Evolutionary conservation across 2,329 filamentous ascomycete genomes (phyloP).

Genomic region (Hymenoscyphus fraxineus): DNA sequence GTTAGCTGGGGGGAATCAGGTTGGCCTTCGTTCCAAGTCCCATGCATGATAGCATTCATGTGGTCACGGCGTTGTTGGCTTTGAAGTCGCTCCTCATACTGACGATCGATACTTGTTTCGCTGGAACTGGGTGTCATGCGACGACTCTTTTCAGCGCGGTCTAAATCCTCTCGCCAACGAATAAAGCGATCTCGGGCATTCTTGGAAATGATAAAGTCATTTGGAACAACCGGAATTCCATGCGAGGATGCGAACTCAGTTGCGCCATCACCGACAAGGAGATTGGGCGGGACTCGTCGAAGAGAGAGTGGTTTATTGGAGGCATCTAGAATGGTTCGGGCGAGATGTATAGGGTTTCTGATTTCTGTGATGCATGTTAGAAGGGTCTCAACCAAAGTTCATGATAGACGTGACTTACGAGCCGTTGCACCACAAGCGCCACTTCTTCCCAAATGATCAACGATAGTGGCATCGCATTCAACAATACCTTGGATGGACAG

Average conservation of each 20-base stretch:
- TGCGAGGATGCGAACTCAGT: constrained; percentile 80
- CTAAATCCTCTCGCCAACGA: constrained; percentile 74
- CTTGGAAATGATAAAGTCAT: constrained; percentile 75
- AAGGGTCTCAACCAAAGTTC: neutral
- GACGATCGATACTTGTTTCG: constrained; percentile 24
- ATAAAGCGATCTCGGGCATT: constrained; percentile 74
- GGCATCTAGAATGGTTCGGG: constrained; percentile 75
- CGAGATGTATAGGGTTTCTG: constrained; percentile 86
- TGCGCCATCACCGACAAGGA: constrained; percentile 82
- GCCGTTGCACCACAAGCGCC: constrained; percentile 89
- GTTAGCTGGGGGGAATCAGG: constrained; percentile 49
- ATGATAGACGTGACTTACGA: constrained; percentile 53
- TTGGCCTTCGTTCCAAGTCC: constrained; percentile 62
- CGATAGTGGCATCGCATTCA: constrained; percentile 90
- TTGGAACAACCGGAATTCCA: constrained; percentile 67
- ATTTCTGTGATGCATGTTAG: constrained; percentile 58
- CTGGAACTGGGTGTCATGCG: constrained; percentile 26
- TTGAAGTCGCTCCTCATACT: constrained; percentile 31
- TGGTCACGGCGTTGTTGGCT: constrained; percentile 43
- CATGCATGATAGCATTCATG: constrained; percentile 50
- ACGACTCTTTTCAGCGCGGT: constrained; percentile 49
- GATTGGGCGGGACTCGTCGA: constrained; percentile 85
- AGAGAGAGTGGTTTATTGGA: constrained; percentile 76
- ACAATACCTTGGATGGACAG: constrained; percentile 85
- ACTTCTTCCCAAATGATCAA: constrained; percentile 86